phyloP scores from a whole-genome alignment of 2,329 filamentous ascomycete species.

The Microsporum audouinii region DNA sequence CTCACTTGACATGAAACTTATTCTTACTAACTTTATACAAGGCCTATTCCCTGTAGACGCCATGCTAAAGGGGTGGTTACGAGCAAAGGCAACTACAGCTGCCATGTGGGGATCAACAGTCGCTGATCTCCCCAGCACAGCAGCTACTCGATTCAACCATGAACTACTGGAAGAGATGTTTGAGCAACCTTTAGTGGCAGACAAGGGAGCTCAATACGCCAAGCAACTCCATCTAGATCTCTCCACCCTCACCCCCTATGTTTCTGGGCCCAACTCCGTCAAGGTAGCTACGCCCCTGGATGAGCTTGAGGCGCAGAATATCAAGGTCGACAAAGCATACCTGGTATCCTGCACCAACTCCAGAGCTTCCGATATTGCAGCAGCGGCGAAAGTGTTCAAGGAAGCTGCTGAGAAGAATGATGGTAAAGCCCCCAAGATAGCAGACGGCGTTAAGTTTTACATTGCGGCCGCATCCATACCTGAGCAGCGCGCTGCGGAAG shows the following conservation, averaged over 20 bases:
- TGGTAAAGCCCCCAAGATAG: constrained; percentile 57
- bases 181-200: constrained; percentile 54
- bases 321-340: constrained; percentile 73
- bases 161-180: constrained; percentile 61
- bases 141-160: constrained; percentile 57
- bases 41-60: constrained; percentile 72
- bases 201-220: constrained; percentile 67
- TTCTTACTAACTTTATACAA: constrained; percentile 23
- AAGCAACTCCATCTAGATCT: constrained; percentile 75
- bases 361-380: constrained; percentile 65
- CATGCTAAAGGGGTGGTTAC: constrained; percentile 60
- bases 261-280: constrained; percentile 81
- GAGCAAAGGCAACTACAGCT: constrained; percentile 61
- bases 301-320: constrained; percentile 61
- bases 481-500: constrained; percentile 69
- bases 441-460: constrained; percentile 70
- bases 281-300: constrained; percentile 70
- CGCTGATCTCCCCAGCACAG: constrained; percentile 37
- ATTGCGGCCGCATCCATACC: constrained; percentile 72
- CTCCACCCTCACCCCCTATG: constrained; percentile 69
- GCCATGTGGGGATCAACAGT: constrained; percentile 39
- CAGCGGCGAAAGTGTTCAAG: constrained; percentile 74
- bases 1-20: background rate
- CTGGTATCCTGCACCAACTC: constrained; percentile 85
- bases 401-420: constrained; percentile 54